A percentile compares a stretch with the other conserved stretches of the same genome.
Conservation (phyloP, 768 basidiomycete species). For the Pisolithus tinctorius region DNA sequence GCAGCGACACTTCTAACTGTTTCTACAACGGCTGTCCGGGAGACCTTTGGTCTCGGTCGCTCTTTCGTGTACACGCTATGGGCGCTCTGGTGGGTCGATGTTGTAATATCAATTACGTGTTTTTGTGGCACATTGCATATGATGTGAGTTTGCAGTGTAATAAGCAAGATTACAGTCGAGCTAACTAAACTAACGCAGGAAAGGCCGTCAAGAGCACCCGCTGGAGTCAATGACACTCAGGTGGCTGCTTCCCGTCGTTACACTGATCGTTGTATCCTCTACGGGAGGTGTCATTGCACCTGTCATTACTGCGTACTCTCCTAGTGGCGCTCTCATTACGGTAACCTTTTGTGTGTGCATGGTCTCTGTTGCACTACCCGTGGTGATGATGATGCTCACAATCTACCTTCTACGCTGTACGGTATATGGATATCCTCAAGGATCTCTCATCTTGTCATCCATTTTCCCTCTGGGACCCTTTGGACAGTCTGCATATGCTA, state of each 20-base stretch:
- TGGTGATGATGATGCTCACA: slow-evolving; percentile 62
- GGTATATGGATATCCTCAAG: slow-evolving; percentile 46
- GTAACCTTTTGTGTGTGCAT: slow-evolving; percentile 47
- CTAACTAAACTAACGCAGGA: slow-evolving; percentile 30
- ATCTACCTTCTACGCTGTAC: slow-evolving; percentile 57
- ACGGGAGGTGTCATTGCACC: slow-evolving; percentile 54
- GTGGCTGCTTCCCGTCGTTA: slow-evolving; percentile 75
- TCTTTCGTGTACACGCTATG: slow-evolving; percentile 38
- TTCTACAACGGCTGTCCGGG: slow-evolving; percentile 11
- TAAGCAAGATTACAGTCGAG: slow-evolving; percentile 9
- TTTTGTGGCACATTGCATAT: slow-evolving; percentile 57
- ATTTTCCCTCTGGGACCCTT: slow-evolving; percentile 74
- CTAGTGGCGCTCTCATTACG: slow-evolving; percentile 47
- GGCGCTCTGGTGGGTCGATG: slow-evolving; percentile 66
- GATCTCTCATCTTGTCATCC: slow-evolving; percentile 43
- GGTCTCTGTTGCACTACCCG: slow-evolving; percentile 47
- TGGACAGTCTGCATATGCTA: slow-evolving; percentile 57
- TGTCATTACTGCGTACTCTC: slow-evolving; percentile 40
- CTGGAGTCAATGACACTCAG: slow-evolving; percentile 48
- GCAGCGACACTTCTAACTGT: slow-evolving; percentile 51
- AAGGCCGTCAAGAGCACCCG: slow-evolving; percentile 51
- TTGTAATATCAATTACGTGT: slow-evolving; percentile 47
- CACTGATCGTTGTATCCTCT: slow-evolving; percentile 64
- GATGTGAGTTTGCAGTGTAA: slow-evolving; percentile 45
- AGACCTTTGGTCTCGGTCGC: no score